Conservation (phyloP, 2,329 filamentous ascomycete genomes). For the Fusarium napiforme region DNA sequence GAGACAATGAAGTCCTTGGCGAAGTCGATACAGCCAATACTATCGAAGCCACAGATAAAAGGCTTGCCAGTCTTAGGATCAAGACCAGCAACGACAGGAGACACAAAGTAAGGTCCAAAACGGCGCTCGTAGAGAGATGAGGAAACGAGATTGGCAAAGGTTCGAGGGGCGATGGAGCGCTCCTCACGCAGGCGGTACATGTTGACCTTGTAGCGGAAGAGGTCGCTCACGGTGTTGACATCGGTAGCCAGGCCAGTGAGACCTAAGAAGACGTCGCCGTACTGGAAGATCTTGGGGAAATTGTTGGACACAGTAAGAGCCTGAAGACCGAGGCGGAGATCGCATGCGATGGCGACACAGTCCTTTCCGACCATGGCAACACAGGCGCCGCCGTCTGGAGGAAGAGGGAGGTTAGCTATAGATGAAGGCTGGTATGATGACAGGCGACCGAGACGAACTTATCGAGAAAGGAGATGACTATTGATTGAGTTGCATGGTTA, state of each 20-base stretch:
- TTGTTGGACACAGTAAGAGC: slow-evolving; percentile 98
- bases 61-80: slow-evolving; percentile 94
- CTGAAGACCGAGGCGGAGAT: slow-evolving; percentile 96
- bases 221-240: slow-evolving; percentile 91
- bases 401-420: slow-evolving; percentile 30
- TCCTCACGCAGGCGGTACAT: slow-evolving; percentile 99
- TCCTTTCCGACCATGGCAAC: slow-evolving; percentile 99
- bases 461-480: slow-evolving; percentile 94
- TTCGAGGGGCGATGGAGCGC: slow-evolving; percentile 92
- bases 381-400: slow-evolving; percentile 84
- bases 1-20: slow-evolving; percentile 99
- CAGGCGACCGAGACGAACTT: slow-evolving; percentile 68
- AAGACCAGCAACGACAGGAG: slow-evolving; percentile 92
- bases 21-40: slow-evolving; percentile 99
- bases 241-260: slow-evolving; percentile 97
- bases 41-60: slow-evolving; percentile 99
- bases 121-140: slow-evolving; percentile 92
- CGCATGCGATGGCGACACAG: slow-evolving; percentile 99
- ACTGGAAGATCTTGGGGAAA: slow-evolving; percentile 99
- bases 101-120: slow-evolving; percentile 97
- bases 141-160: slow-evolving; percentile 95
- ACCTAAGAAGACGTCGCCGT: slow-evolving; percentile 94
- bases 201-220: slow-evolving; percentile 99
- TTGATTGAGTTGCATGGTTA: slow-evolving; percentile 45
- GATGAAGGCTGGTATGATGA: slow-evolving; percentile 4